Percentiles rank a stretch among this genome's conserved stretches.
These are phyloP conservation scores for Keqinozyma sinolaborantium DNA, from an alignment of 1,139 yeast genomes.

Conservation along the genomic window DNA sequence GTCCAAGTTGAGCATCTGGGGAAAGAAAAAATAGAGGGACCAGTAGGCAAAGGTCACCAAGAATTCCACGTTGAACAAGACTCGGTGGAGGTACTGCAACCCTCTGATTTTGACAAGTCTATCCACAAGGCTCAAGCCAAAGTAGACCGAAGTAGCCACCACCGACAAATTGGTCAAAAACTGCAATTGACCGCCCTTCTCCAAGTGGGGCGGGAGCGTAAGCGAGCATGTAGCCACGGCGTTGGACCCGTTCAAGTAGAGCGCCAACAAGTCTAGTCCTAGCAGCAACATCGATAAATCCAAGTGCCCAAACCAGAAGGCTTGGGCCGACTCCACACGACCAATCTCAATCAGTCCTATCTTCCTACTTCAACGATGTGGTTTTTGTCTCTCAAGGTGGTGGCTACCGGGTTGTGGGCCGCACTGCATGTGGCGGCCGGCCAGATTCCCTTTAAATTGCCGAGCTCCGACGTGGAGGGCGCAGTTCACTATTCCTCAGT, in stretches of 20 bases:
- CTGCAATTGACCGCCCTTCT: constrained; percentile 18
- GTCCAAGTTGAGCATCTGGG: constrained; percentile 16
- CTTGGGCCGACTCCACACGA: too few species aligned
- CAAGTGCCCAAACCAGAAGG: too few species aligned
- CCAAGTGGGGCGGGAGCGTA: constrained; percentile 15
- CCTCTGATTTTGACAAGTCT: neutral
- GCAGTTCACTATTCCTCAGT: constrained; percentile 14
- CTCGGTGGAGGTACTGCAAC: constrained; percentile 7
- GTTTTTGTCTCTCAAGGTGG: too few species aligned
- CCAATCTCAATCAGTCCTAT: too few species aligned
- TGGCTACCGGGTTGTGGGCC: too few species aligned
- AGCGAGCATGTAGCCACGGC: constrained; percentile 10
- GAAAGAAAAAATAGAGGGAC: constrained; percentile 15
- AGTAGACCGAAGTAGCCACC: constrained; percentile 10
- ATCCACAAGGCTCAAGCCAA: constrained; percentile 4
- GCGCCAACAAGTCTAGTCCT: too few species aligned
- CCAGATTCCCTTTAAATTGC: constrained; percentile 2
- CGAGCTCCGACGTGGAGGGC: neutral
- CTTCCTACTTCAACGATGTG: too few species aligned
- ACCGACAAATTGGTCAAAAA: constrained; percentile 20
- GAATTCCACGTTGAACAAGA: constrained; percentile 16
- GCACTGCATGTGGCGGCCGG: neutral
- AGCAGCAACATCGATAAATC: too few species aligned
- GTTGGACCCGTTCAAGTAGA: too few species aligned
- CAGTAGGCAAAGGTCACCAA: constrained; percentile 21